Conservation (phyloP, 2,329 filamentous ascomycete genomes). For the Gaeumannomyces sp. region DNA sequence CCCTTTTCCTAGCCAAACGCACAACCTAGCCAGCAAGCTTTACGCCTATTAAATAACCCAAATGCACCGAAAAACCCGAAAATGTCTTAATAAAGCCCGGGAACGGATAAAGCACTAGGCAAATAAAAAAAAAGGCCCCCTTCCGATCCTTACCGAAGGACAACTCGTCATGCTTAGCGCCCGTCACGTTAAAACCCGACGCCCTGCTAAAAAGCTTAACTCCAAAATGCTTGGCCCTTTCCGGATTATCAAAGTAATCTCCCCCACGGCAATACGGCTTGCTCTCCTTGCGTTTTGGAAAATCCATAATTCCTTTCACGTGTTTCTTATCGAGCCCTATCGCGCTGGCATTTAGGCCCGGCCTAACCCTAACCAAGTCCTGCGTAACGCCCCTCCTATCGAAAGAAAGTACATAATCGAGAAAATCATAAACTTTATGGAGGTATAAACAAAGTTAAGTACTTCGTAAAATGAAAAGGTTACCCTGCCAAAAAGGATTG, state of each 20-base stretch:
- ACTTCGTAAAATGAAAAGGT: not conserved
- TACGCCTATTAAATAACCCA: not conserved
- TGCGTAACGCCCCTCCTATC: not conserved
- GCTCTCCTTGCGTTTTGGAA: too few relatives aligned
- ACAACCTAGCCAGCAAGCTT: not conserved
- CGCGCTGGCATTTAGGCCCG: not conserved
- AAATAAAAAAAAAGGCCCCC: not conserved
- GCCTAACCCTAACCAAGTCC: not conserved
- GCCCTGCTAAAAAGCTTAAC: not conserved
- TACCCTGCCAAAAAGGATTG: not conserved
- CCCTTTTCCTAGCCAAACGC: rapidly evolving
- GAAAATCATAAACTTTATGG: not conserved
- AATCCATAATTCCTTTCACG: not conserved
- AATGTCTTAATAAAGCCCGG: not conserved
- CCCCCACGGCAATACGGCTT: not conserved
- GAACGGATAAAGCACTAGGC: not conserved
- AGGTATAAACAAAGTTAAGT: not conserved
- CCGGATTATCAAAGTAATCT: not conserved
- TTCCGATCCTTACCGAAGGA: not conserved
- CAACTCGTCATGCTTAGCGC: not conserved
- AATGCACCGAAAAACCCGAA: not conserved
- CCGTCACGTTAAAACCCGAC: not conserved
- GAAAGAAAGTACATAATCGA: not conserved
- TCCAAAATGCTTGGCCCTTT: not conserved
- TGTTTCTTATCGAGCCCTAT: not conserved